Conservation (phyloP, 2,329 filamentous ascomycete genomes). For the Cercospora sojina region DNA sequence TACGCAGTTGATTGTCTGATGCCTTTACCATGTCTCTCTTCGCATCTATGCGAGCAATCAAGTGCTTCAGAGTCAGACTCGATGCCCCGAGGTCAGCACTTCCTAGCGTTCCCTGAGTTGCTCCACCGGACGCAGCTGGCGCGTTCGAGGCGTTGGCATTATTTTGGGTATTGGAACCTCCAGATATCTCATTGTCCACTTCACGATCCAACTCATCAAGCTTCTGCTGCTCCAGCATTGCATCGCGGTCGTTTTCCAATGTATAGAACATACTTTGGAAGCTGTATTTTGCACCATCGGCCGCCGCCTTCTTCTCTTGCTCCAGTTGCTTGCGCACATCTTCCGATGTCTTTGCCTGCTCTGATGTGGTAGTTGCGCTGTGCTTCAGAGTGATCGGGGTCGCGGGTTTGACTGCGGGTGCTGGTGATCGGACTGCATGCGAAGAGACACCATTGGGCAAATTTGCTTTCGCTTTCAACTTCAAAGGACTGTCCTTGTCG, state of each 20-base stretch:
- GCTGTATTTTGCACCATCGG: slow-evolving; percentile 82
- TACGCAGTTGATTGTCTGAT: slow-evolving; percentile 87
- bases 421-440: slow-evolving; percentile 67
- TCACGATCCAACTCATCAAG: slow-evolving; percentile 95
- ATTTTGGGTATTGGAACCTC: slow-evolving; percentile 46
- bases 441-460: slow-evolving; percentile 58
- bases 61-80: slow-evolving; percentile 91
- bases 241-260: slow-evolving; percentile 88
- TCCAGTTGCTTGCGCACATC: slow-evolving; percentile 92
- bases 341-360: slow-evolving; percentile 70
- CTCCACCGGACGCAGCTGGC: slow-evolving; percentile 51
- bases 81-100: slow-evolving; percentile 94
- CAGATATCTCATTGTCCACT: slow-evolving; percentile 90
- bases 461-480: slow-evolving; percentile 55
- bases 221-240: slow-evolving; percentile 96
- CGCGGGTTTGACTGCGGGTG: slow-evolving; percentile 63
- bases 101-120: slow-evolving; percentile 83
- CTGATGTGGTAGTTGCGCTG: slow-evolving; percentile 50
- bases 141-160: slow-evolving; percentile 55
- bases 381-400: slow-evolving; percentile 45
- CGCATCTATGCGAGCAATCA: slow-evolving; percentile 92
- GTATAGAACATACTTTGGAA: slow-evolving; percentile 96
- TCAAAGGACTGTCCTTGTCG: slow-evolving; percentile 50
- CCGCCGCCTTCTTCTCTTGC: slow-evolving; percentile 84
- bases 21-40: slow-evolving; percentile 87